Percentiles rank a stretch among this genome's conserved stretches.
Evolutionary conservation across 148 eudicot genomes (phyloP).

Genomic region (Rhododendron griersonianum): DNA sequence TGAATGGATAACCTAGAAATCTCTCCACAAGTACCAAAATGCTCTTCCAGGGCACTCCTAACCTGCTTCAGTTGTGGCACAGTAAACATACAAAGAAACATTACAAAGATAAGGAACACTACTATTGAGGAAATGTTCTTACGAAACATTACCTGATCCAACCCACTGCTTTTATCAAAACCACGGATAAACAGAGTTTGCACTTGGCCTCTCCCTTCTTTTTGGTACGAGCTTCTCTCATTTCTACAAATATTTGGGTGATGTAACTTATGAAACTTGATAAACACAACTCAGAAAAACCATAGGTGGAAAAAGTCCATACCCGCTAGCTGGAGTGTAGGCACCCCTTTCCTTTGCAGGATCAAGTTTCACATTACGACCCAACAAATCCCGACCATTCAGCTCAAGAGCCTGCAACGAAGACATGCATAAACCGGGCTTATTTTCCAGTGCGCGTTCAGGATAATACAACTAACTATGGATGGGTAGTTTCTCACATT

Average conservation of each 20-base stretch:
- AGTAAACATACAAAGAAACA: neutral
- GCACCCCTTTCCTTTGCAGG: constrained; percentile 62
- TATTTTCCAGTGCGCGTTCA: neutral
- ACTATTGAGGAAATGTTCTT: neutral
- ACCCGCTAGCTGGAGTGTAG: constrained; percentile 60
- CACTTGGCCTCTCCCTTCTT: constrained; percentile 37
- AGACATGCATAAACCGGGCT: neutral
- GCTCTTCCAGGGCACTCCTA: constrained; percentile 47
- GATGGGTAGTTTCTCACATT: neutral
- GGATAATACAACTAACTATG: neutral
- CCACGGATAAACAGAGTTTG: constrained; percentile 55
- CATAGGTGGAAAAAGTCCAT: neutral
- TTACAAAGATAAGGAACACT: neutral
- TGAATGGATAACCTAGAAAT: constrained; percentile 65
- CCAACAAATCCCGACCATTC: constrained; percentile 44
- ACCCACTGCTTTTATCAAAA: constrained; percentile 50
- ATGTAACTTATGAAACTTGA: neutral
- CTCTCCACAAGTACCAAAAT: constrained; percentile 76
- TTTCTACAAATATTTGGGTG: constrained; percentile 17
- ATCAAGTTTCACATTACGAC: constrained; percentile 62
- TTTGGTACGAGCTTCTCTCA: constrained; percentile 50
- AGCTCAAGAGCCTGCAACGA: constrained; percentile 53
- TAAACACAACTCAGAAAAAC: neutral
- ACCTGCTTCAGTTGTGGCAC: constrained; percentile 31
- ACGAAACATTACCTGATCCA: constrained; percentile 42